A percentile compares a stretch with the other conserved stretches of the same genome.
Evolutionary conservation across 2,329 filamentous ascomycete genomes (phyloP).

Genomic region (Fusarium udum): DNA sequence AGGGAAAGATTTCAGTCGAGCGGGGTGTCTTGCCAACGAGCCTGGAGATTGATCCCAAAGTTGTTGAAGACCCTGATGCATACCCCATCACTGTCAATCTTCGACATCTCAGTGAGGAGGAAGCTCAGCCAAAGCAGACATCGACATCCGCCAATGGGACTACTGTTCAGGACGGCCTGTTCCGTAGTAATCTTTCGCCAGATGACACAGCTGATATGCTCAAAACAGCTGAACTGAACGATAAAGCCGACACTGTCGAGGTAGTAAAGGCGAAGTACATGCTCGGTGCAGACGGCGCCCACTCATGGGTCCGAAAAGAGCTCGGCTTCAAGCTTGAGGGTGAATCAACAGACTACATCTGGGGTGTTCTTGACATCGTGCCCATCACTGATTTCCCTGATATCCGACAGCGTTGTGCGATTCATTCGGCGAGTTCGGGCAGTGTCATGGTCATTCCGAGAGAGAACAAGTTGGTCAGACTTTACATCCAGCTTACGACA

Average conservation of each 20-base stretch:
- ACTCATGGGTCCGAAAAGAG: conserved; percentile 69
- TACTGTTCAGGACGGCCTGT: conserved; percentile 2
- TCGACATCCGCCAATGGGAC: neutral
- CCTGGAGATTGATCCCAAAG: neutral
- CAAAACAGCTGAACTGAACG: conserved; percentile 39
- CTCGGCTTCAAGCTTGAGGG: conserved; percentile 62
- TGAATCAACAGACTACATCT: conserved; percentile 63
- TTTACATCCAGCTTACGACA: conserved; percentile 66
- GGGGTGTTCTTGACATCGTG: conserved; percentile 58
- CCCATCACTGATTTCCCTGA: conserved; percentile 65
- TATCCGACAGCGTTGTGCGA: conserved; percentile 66
- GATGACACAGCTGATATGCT: conserved; percentile 66
- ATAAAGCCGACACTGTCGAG: conserved; percentile 39
- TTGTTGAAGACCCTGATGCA: neutral
- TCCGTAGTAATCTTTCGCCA: conserved; percentile 33
- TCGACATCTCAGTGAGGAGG: conserved; percentile 3
- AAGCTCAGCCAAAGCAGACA: neutral
- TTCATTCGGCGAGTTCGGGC: conserved; percentile 64
- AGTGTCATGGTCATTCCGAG: conserved; percentile 72
- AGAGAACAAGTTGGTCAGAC: conserved; percentile 68
- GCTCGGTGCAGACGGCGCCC: conserved; percentile 74
- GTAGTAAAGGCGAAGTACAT: conserved; percentile 62
- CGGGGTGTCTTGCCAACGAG: neutral
- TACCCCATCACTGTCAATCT: conserved; percentile 5
- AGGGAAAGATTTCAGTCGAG: neutral